Conservation (phyloP, 164 flowering plant species). For the Taxillus chinensis region DNA sequence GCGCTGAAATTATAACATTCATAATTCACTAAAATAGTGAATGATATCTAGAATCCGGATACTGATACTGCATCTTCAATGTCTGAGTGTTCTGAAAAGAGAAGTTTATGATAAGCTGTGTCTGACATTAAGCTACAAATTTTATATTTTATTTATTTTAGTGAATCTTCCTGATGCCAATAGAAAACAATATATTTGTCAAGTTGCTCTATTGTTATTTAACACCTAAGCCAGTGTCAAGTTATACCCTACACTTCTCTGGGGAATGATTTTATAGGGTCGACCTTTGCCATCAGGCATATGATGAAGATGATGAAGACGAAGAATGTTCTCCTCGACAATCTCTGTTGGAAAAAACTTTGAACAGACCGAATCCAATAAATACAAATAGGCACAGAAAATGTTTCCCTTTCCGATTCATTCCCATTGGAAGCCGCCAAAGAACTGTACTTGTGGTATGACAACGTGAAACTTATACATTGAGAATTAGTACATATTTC, state of each 20-base stretch:
- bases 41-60: too few species aligned
- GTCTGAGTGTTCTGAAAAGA: too few species aligned
- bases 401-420: conserved; percentile 40
- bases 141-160: too few species aligned
- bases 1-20: too few species aligned
- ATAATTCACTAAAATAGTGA: too few species aligned
- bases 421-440: conserved; percentile 74
- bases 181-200: too few species aligned
- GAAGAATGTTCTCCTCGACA: conserved; percentile 44
- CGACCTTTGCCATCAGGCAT: conserved; percentile 90
- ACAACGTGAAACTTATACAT: background rate
- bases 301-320: conserved; percentile 80
- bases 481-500: background rate
- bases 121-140: too few species aligned
- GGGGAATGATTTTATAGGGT: conserved; percentile 48
- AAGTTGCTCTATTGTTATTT: background rate
- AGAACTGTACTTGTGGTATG: conserved; percentile 73
- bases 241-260: conserved; percentile 8
- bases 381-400: conserved; percentile 27
- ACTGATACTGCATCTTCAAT: too few species aligned
- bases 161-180: too few species aligned
- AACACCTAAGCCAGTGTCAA: conserved; percentile 1
- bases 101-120: too few species aligned
- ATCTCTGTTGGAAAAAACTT: conserved; percentile 41
- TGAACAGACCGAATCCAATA: conserved; percentile 21